phyloP scores from a whole-genome alignment of 2,329 filamentous ascomycete genomes.

The Botrytis fabae region DNA sequence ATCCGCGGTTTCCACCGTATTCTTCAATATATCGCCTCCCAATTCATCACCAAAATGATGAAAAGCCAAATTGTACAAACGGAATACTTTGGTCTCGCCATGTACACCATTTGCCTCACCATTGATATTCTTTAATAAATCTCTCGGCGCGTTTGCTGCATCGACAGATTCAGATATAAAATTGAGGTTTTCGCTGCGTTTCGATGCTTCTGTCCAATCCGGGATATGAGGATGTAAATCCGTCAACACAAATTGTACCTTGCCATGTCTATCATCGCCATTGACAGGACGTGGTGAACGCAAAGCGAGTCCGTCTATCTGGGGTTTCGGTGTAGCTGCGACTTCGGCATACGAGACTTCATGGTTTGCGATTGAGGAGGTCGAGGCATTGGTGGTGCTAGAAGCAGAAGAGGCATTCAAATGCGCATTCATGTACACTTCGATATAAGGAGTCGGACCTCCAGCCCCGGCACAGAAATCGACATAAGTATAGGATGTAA shows the following conservation, averaged over 20 bases:
- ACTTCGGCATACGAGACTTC: slow-evolving; percentile 15
- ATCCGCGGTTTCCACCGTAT: slow-evolving; percentile 64
- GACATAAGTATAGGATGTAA: slow-evolving; percentile 61
- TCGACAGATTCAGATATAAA: slow-evolving; percentile 65
- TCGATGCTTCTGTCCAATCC: slow-evolving; percentile 57
- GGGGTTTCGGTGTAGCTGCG: neutral
- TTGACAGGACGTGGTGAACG: slow-evolving; percentile 32
- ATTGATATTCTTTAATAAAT: slow-evolving; percentile 45
- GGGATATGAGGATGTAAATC: slow-evolving; percentile 65
- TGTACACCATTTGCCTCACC: neutral
- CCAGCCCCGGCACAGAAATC: slow-evolving; percentile 77
- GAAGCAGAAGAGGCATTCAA: slow-evolving; percentile 35
- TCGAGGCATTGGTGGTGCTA: slow-evolving; percentile 31
- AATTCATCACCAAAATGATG: slow-evolving; percentile 72
- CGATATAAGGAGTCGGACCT: slow-evolving; percentile 66
- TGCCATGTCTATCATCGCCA: slow-evolving; percentile 28
- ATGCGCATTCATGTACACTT: slow-evolving; percentile 56
- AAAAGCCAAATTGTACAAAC: slow-evolving; percentile 73
- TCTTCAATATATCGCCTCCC: slow-evolving; percentile 60
- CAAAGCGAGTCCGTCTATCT: slow-evolving; percentile 28
- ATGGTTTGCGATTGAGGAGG: neutral
- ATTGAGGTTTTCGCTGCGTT: slow-evolving; percentile 54
- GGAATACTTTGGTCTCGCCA: slow-evolving; percentile 56
- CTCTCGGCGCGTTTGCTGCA: slow-evolving; percentile 58
- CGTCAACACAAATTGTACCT: slow-evolving; percentile 62